Conservation (phyloP, 352 stramenopile species). For the Halophytophthora batemanensis region DNA sequence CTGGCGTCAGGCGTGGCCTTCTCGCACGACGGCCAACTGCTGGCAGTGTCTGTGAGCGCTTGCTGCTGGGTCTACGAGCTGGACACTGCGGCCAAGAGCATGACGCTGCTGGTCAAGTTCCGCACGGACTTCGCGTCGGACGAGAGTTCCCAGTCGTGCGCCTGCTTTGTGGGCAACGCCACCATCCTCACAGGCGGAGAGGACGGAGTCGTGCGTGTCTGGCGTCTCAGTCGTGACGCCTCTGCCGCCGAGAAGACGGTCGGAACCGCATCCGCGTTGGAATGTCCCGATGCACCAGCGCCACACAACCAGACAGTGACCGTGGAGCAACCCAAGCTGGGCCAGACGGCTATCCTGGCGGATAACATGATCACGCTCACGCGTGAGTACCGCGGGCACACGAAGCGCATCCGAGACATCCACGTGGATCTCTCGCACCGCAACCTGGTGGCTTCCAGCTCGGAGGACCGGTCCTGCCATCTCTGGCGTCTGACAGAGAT, state of each 20-base stretch:
- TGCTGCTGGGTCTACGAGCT: slow-evolving; percentile 77
- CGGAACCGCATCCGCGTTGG: slow-evolving; percentile 41
- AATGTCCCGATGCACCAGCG: slow-evolving; percentile 17
- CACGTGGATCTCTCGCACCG: slow-evolving; percentile 78
- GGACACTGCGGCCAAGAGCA: slow-evolving; percentile 49
- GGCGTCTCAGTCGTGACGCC: slow-evolving; percentile 49
- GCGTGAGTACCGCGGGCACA: slow-evolving; percentile 72
- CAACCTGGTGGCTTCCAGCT: slow-evolving; percentile 74
- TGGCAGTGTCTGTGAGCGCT: slow-evolving; percentile 73
- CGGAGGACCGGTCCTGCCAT: slow-evolving; percentile 77
- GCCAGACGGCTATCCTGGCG: slow-evolving; percentile 50
- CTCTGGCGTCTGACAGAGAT: slow-evolving; percentile 76
- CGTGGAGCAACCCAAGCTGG: slow-evolving; percentile 45
- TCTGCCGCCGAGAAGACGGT: slow-evolving; percentile 40
- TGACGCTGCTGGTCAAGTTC: slow-evolving; percentile 75
- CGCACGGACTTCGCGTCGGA: slow-evolving; percentile 73
- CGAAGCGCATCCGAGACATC: slow-evolving; percentile 78
- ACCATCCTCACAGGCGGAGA: slow-evolving; percentile 82
- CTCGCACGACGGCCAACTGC: slow-evolving; percentile 65
- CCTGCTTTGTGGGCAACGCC: slow-evolving; percentile 74
- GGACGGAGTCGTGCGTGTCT: slow-evolving; percentile 78
- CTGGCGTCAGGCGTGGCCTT: slow-evolving; percentile 75
- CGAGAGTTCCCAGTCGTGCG: slow-evolving; percentile 71
- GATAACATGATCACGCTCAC: slow-evolving; percentile 57
- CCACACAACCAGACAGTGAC: slow-evolving; percentile 17